Conservation (phyloP, 1,284 basidiomycete species). For the Grifola frondosa region DNA sequence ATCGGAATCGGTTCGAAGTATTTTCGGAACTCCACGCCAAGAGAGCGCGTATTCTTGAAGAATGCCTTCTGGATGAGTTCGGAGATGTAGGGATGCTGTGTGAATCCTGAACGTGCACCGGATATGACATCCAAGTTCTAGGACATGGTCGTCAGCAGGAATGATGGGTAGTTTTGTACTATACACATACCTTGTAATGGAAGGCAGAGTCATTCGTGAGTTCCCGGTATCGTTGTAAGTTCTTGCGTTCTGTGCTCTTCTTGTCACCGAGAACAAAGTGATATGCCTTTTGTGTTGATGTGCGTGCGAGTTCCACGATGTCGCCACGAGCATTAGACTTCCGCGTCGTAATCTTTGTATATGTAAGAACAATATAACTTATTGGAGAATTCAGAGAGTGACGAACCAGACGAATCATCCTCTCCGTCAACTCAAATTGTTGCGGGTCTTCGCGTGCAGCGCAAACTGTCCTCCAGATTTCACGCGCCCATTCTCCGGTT, state of each 20-base stretch:
- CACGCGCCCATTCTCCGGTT: no score
- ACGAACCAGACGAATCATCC: constrained; percentile 4
- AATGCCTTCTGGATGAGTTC: background rate
- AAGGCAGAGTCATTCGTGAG: background rate
- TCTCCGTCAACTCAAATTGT: background rate
- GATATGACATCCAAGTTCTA: background rate
- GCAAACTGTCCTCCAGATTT: no score
- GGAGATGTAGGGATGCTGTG: background rate
- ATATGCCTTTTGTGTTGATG: background rate
- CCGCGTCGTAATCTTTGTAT: background rate
- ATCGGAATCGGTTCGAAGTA: constrained; percentile 3
- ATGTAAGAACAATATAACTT: background rate
- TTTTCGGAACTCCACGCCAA: background rate
- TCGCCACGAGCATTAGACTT: constrained; percentile 5
- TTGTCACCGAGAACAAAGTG: background rate
- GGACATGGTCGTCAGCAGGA: background rate
- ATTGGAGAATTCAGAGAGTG: background rate
- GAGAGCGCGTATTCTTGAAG: background rate
- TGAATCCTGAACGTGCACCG: background rate
- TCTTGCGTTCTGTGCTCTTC: background rate
- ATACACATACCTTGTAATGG: constrained; percentile 7
- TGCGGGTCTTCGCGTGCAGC: background rate
- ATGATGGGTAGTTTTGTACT: no score
- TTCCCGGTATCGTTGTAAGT: background rate
- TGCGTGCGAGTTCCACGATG: background rate